Percentiles rank a stretch among this genome's conserved stretches.
Evolutionary conservation across 305 asterid species (phyloP).

Genomic region (Fraxinus albicans): DNA sequence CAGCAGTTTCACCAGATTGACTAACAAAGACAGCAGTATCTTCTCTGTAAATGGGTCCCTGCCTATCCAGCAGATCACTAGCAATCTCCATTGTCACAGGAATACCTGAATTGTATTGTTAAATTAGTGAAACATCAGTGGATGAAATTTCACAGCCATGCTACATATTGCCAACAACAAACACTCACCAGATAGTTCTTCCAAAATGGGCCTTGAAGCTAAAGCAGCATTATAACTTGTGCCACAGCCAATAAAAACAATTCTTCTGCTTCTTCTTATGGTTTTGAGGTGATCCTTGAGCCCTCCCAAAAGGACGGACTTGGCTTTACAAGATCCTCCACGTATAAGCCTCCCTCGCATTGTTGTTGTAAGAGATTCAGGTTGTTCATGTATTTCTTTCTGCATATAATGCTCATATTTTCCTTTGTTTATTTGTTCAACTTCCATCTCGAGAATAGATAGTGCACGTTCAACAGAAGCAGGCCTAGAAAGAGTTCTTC

Average conservation of each 20-base stretch:
- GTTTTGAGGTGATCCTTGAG: constrained; percentile 90
- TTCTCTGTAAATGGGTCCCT: constrained; percentile 94
- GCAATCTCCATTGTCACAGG: constrained; percentile 97
- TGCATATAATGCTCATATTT: constrained; percentile 96
- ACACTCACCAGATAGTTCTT: constrained; percentile 88
- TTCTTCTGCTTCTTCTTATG: constrained; percentile 89
- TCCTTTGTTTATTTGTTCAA: constrained; percentile 96
- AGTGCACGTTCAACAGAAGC: constrained; percentile 94
- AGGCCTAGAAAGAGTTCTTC: constrained; percentile 58
- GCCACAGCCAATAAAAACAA: constrained; percentile 94
- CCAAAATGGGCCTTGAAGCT: constrained; percentile 88
- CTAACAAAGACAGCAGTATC: constrained; percentile 94
- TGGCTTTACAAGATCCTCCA: constrained; percentile 86
- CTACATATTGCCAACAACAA: constrained; percentile 12
- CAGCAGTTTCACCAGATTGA: constrained; percentile 99
- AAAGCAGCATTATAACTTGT: constrained; percentile 97
- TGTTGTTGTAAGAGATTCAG: constrained; percentile 88
- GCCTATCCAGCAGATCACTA: constrained; percentile 93
- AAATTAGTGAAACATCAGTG: constrained; percentile 14
- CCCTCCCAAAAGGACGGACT: constrained; percentile 93
- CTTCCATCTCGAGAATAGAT: constrained; percentile 94
- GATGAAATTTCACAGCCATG: background rate
- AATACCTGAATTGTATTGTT: constrained; percentile 49
- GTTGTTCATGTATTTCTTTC: constrained; percentile 99
- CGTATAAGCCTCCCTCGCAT: constrained; percentile 96